Base-by-base conservation (phyloP, 129 eudicot genomes). In the Chrysanthemum lavandulifolium region DNA sequence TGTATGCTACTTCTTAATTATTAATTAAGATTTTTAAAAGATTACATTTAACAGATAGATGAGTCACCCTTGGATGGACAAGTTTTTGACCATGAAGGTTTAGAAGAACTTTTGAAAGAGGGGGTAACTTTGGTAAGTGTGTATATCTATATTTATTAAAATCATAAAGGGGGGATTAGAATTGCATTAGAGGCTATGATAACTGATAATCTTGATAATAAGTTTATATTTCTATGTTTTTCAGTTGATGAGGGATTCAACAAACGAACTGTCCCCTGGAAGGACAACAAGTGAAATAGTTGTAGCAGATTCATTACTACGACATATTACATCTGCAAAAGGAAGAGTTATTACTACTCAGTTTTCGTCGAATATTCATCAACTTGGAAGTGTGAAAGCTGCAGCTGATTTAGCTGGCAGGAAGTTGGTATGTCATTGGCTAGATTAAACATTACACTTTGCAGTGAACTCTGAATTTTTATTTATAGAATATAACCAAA, bases 221-320 rank as follows among this genome's bases (percentile, higher is more conserved):
- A 15, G 3, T 19, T 51, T 65, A 15, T 13, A 52, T 21, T 33
- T 70, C 18, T 61, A 19, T 73, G 14, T 60, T 72, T 75, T 78
- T 62, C 75, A 94, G 99, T 90, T 94, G 99, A 90, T 94, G 99
- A 94, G 99, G 59, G 99, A 94, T 68, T 94, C 99, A 54, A 94
- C 99, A 73, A 94, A 94, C 53, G 79, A 90, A 64, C 91, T 94
- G 12, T 90, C 99, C 55, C 99, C 99, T 54, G 99, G 97, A 83
- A 88, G 99, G 74, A 94, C 99, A 72, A 63, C 87, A 21, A 94
- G 99, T 78, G 99, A 94, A 80, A 77, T 85, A 13, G 97, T 94
- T 73, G 99, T 94, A 67, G 97, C 97, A 18, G 83, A 94, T 86
- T 75, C 99, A 57, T 73, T 94, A 78, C 56, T 94, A 79, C 73